These are phyloP conservation scores for Pichia norvegensis DNA, from an alignment of 1,139 yeast genomes.

Conservation along the genomic window DNA sequence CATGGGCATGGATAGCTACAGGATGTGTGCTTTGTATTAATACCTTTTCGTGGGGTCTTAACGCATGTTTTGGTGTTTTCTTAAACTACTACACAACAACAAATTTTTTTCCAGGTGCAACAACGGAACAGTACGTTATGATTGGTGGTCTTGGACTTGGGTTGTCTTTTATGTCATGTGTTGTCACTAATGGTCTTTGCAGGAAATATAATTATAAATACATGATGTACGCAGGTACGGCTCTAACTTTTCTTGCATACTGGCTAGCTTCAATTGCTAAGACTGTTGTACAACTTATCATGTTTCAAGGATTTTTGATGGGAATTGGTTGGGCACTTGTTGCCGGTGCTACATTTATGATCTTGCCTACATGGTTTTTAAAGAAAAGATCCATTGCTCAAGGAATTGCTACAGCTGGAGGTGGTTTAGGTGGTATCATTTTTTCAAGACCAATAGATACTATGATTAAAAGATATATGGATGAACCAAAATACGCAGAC, in stretches of 20 bases:
- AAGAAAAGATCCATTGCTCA: conserved; percentile 49
- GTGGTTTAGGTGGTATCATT: conserved; percentile 54
- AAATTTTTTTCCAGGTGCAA: conserved; percentile 48
- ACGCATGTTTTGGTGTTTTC: conserved; percentile 63
- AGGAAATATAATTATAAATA: conserved; percentile 30
- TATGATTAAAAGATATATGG: conserved; percentile 27
- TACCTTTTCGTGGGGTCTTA: conserved; percentile 62
- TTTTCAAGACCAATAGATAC: conserved; percentile 33
- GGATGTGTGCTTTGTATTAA: conserved; percentile 45
- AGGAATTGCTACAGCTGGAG: conserved; percentile 48
- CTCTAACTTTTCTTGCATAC: conserved; percentile 48
- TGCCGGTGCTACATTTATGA: conserved; percentile 49
- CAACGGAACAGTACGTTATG: conserved; percentile 54
- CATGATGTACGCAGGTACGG: conserved; percentile 41
- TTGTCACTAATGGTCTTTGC: conserved; percentile 37
- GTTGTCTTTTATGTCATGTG: conserved; percentile 52
- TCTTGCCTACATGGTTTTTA: conserved; percentile 57
- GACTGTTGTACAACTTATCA: conserved; percentile 50
- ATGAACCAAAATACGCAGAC: conserved; percentile 10
- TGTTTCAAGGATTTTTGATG: conserved; percentile 61
- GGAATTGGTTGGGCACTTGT: conserved; percentile 56
- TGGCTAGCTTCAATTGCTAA: conserved; percentile 60
- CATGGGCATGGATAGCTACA: conserved; percentile 61
- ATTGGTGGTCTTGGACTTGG: conserved; percentile 61
- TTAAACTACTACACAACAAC: conserved; percentile 44